Percentiles rank a stretch among this genome's conserved stretches.
These are phyloP conservation scores for Apiotrichum akiyoshidainum DNA, from an alignment of 1,284 basidiomycete genomes.

Conservation along the genomic window DNA sequence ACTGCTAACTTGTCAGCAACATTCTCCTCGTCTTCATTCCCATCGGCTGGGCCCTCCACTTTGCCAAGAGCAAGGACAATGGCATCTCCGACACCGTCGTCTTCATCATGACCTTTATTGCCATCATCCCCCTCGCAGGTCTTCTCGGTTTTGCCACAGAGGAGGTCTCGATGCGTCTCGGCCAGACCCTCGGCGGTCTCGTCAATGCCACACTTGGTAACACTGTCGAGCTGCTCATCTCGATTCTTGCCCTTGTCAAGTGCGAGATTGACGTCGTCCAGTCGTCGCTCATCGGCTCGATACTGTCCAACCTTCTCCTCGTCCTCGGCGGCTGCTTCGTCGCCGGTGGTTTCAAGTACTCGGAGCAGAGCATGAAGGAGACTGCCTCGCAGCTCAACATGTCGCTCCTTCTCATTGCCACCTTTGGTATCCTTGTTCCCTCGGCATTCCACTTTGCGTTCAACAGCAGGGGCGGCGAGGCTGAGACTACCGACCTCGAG, in stretches of 20 bases:
- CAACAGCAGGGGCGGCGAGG: conserved; percentile 28
- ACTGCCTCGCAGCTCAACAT: conserved; percentile 53
- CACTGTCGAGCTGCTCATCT: conserved; percentile 69
- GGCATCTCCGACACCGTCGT: conserved; percentile 46
- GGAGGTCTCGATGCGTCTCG: conserved; percentile 72
- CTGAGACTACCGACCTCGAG: conserved; percentile 44
- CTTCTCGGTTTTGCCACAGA: conserved; percentile 74
- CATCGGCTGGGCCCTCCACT: conserved; percentile 52
- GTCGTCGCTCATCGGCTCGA: conserved; percentile 62
- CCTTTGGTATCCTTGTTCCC: conserved; percentile 54
- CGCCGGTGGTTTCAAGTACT: conserved; percentile 49
- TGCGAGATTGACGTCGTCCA: conserved; percentile 83
- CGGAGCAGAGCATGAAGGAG: conserved; percentile 49
- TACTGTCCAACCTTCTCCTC: conserved; percentile 80
- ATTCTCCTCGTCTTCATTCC: conserved; percentile 53
- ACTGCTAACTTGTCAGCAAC: conserved; percentile 29
- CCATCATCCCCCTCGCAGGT: conserved; percentile 47
- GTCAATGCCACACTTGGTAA: conserved; percentile 70
- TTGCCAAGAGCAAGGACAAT: conserved; percentile 42
- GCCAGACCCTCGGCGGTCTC: conserved; percentile 77
- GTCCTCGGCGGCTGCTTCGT: conserved; percentile 71
- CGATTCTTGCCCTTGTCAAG: conserved; percentile 75
- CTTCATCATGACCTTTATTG: conserved; percentile 48
- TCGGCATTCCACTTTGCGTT: conserved; percentile 54
- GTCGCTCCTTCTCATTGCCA: conserved; percentile 54